phyloP scores from a whole-genome alignment of 768 basidiomycete genomes.

The Inosperma sp. region DNA sequence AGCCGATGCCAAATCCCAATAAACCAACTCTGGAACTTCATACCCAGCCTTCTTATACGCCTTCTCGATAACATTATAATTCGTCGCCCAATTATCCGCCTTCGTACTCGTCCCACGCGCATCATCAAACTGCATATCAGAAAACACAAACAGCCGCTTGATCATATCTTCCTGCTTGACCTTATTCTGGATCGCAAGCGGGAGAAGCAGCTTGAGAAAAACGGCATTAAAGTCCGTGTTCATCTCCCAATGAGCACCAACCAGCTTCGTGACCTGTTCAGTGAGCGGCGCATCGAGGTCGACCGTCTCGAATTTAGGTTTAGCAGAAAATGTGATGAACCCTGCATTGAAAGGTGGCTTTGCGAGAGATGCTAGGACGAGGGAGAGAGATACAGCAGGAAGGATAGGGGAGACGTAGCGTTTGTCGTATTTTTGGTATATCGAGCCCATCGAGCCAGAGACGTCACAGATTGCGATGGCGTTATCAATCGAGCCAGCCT shows the following conservation, averaged over 20 bases:
- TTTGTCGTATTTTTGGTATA: constrained; percentile 8
- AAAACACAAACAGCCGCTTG: constrained; percentile 70
- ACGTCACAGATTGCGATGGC: constrained; percentile 69
- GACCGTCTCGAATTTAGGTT: constrained; percentile 47
- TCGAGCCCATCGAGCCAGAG: constrained; percentile 63
- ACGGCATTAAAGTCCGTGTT: constrained; percentile 63
- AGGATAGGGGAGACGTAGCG: constrained; percentile 43
- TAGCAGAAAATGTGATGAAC: constrained; percentile 64
- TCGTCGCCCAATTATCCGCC: constrained; percentile 50
- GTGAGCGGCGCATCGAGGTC: constrained; percentile 39
- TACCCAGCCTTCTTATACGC: constrained; percentile 62
- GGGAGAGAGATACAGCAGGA: constrained; percentile 60
- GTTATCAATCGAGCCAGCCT: constrained; percentile 54
- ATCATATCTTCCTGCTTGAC: constrained; percentile 69
- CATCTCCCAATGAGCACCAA: constrained; percentile 39
- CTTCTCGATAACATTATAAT: constrained; percentile 50
- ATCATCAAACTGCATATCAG: constrained; percentile 73
- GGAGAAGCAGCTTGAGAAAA: constrained; percentile 58
- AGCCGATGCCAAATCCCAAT: constrained; percentile 52
- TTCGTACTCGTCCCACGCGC: constrained; percentile 8
- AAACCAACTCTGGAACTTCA: constrained; percentile 68
- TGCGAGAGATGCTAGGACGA: constrained; percentile 58
- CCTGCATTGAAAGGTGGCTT: constrained; percentile 58
- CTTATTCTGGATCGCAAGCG: constrained; percentile 51
- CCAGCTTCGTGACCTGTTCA: constrained; percentile 37